Evolutionary conservation across 2,329 filamentous ascomycete species (phyloP).

Genomic region (Lasiodiplodia theobromae): DNA sequence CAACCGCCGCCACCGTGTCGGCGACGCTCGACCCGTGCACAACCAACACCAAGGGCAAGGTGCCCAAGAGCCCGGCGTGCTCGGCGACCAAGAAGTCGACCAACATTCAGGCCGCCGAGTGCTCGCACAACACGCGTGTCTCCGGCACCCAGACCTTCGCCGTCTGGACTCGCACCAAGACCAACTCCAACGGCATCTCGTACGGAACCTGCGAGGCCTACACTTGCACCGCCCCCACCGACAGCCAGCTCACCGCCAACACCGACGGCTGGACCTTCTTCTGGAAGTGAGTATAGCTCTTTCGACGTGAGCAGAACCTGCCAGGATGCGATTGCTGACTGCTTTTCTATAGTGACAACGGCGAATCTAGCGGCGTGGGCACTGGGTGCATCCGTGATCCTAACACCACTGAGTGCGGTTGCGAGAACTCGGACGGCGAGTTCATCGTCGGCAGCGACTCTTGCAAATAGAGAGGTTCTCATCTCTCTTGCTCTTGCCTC

Average conservation of each 20-base stretch:
- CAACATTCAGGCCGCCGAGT: constrained; percentile 53
- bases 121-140: constrained; percentile 51
- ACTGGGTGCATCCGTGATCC: constrained; percentile 41
- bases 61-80: constrained; percentile 35
- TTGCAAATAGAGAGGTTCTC: constrained; percentile 2
- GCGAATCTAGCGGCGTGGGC: constrained; percentile 35
- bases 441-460: constrained; percentile 11
- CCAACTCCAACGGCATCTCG: constrained; percentile 54
- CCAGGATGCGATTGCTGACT: not conserved
- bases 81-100: constrained; percentile 41
- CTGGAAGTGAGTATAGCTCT: constrained; percentile 14
- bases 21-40: constrained; percentile 47
- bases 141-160: constrained; percentile 48
- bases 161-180: constrained; percentile 46
- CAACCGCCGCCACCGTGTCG: constrained; percentile 32
- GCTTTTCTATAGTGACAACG: constrained; percentile 29
- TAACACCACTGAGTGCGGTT: constrained; percentile 16
- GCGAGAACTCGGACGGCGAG: constrained; percentile 22
- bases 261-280: constrained; percentile 26
- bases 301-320: no score
- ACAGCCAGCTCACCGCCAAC: not conserved
- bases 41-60: constrained; percentile 48
- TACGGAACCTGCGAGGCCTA: constrained; percentile 50
- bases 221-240: constrained; percentile 12
- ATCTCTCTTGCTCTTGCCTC: not conserved